Base-by-base conservation (phyloP, 2,329 filamentous ascomycete genomes). In the Talaromyces amestolkiae region DNA sequence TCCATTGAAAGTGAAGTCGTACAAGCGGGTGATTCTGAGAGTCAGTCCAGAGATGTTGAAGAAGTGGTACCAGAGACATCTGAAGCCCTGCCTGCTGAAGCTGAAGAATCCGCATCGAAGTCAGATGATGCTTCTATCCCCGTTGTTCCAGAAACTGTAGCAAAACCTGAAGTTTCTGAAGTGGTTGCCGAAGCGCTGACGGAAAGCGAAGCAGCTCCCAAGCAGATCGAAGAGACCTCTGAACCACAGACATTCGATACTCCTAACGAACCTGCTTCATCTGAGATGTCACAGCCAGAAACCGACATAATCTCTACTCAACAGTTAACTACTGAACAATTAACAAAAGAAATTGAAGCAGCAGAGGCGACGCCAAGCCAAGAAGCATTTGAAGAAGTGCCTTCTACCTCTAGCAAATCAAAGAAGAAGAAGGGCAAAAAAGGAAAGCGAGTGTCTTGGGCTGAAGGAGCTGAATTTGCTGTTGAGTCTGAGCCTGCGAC, bases 341-440 rank as follows among this genome's bases (percentile, higher is more conserved):
- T 17, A 53, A 15, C 33, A 13, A 22, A 43, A 43, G 35, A 15
- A 15, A 22, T 11, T 27, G 47, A 54, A 35, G 35, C 17, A 27
- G 51, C 51, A 39, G 51, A 58, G 47, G 27, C 27, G 17, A 27
- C 61, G 9, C 13, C 51, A 22, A 27, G 2, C n/a, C 37, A 58
- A 45, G 49, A 63, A 58, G 10, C 6, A 2, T 15, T 31, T 3
- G 39, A 63, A 11, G 24, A 54, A 37, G n/a, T 27, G 10, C 3
- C 27, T 6, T 45, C 54, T 27, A n/a, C 51, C n/a, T 27, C 51
- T n/a, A 68, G 70, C 6, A 76, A 74, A 68, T 78, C 75, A 65
- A 82, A 79, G 68, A 73, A 73, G 66, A 78, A 76, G 67, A 81
- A 79, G 67, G 72, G 72, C 10, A 82, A 82, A 73, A 83, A 81